Base-by-base conservation (phyloP, 768 basidiomycete species). In the Amyloporia xantha region DNA sequence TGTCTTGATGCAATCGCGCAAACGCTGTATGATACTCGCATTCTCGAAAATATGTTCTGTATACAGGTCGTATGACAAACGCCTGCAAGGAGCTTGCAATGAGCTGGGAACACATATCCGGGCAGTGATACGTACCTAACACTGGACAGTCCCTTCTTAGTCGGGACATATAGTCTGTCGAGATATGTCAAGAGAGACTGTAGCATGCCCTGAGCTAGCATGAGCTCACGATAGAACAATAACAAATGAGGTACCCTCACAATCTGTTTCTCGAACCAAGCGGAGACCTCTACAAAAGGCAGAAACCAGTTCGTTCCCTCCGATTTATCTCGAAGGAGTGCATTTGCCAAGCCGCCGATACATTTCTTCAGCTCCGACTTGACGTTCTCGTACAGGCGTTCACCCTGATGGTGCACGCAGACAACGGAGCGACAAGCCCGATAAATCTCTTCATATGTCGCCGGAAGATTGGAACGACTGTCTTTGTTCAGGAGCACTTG, bases 141-240 rank as follows among this genome's bases (percentile, higher is more conserved):
- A 12, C 62, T 66, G 6, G 58, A 56, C 12, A 70, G 48, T 11
- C 67, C 63, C 23, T 68, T 65, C 26, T 72, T 64, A 35, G 68
- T 66, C 0, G 62, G 57, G 9, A 87, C 71, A 54, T 82, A 89
- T 0, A 73, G 71, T 58, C 84, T 78, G 59, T 92, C 87, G 44
- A 91, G 65, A 61, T 83, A 85, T 2, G 86, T 77, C 44, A 90
- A 65, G 21, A 90, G 64, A 0, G 82, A 82, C 52, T 75, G 66
- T 2, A 90, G 59, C 17, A 88, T 65, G 3, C 67, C 63, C 85
- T 87, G 39, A 13, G 47, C 12, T 36, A 44, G 25, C 13, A 47
- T 49, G 48, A 51, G 37, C 45, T 13, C 42, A 27, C 24, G 27
- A 7, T 27, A 45, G 28, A 54, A 44, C 25, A 28, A 44, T 21